Percentiles rank a stretch among this genome's conserved stretches.
Conservation (phyloP, 148 eudicot genomes). For the Cornus controversa region DNA sequence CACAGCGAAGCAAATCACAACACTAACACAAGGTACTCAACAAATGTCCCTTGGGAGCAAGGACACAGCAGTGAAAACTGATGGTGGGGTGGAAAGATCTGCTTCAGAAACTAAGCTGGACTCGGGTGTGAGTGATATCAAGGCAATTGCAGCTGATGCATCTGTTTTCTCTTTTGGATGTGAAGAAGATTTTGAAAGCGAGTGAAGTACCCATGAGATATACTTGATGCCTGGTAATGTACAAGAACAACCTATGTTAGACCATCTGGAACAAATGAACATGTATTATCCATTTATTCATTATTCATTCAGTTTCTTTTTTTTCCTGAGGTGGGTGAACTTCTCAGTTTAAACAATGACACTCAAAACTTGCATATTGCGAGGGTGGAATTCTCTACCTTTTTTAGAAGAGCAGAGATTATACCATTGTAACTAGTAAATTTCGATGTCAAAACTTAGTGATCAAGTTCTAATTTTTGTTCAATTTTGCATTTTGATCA, state of each 20-base stretch:
- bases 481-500: no score
- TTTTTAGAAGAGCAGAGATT: no score
- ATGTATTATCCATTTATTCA: no score
- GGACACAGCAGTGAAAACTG: constrained; percentile 24
- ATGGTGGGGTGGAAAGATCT: constrained; percentile 22
- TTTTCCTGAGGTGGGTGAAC: neutral
- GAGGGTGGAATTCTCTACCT: no score
- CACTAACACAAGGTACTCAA: constrained; percentile 41
- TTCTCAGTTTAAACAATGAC: no score
- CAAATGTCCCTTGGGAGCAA: constrained; percentile 39
- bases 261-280: neutral
- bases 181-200: constrained; percentile 86
- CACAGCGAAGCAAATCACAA: constrained; percentile 19
- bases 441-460: no score
- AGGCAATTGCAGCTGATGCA: constrained; percentile 98
- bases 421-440: no score
- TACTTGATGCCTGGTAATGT: neutral
- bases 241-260: neutral
- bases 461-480: no score
- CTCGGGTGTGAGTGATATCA: constrained; percentile 56
- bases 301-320: no score
- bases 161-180: constrained; percentile 94
- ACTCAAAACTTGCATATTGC: no score
- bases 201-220: constrained; percentile 29
- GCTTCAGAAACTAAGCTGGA: constrained; percentile 34